These are phyloP conservation scores for Lanmaoa rubissima DNA, from an alignment of 768 basidiomycete species.

Conservation along the genomic window DNA sequence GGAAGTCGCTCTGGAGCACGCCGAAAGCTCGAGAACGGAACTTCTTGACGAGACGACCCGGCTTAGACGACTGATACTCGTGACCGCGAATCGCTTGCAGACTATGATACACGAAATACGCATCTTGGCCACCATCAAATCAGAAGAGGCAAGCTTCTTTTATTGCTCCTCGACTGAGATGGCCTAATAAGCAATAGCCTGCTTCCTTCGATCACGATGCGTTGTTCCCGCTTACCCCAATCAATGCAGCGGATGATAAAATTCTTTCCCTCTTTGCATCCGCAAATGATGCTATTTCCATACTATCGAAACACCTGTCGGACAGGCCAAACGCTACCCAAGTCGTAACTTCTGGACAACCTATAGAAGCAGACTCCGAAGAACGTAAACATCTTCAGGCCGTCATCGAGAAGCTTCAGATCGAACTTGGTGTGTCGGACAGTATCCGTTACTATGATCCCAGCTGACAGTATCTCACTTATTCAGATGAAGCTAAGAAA, in stretches of 20 bases:
- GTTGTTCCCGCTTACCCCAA: slow-evolving; percentile 54
- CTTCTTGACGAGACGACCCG: slow-evolving; percentile 64
- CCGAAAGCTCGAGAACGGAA: slow-evolving; percentile 61
- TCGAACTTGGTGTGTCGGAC: slow-evolving; percentile 53
- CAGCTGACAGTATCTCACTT: slow-evolving; percentile 6
- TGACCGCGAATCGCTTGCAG: slow-evolving; percentile 65
- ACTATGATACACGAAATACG: slow-evolving; percentile 49
- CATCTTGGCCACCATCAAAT: slow-evolving; percentile 36
- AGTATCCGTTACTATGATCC: background rate
- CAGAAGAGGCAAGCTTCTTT: slow-evolving; percentile 46
- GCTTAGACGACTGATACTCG: slow-evolving; percentile 59
- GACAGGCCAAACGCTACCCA: slow-evolving; percentile 11
- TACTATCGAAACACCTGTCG: slow-evolving; percentile 28
- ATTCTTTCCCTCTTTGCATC: slow-evolving; percentile 43
- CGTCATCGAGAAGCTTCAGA: slow-evolving; percentile 49
- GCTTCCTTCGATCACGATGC: slow-evolving; percentile 43
- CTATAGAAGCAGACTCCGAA: slow-evolving; percentile 28
- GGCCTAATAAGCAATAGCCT: slow-evolving; percentile 36
- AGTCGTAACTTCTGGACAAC: slow-evolving; percentile 14
- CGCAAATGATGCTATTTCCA: slow-evolving; percentile 38
- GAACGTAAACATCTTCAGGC: slow-evolving; percentile 52
- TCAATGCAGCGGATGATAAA: slow-evolving; percentile 48
- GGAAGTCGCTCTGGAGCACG: slow-evolving; percentile 70
- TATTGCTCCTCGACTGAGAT: background rate
- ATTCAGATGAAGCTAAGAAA: slow-evolving; percentile 47